Evolutionary conservation across 2,329 filamentous ascomycete species (phyloP), one percentile per base, ranked within the genome.

Genomic region (Fusarium subglutinans): DNA sequence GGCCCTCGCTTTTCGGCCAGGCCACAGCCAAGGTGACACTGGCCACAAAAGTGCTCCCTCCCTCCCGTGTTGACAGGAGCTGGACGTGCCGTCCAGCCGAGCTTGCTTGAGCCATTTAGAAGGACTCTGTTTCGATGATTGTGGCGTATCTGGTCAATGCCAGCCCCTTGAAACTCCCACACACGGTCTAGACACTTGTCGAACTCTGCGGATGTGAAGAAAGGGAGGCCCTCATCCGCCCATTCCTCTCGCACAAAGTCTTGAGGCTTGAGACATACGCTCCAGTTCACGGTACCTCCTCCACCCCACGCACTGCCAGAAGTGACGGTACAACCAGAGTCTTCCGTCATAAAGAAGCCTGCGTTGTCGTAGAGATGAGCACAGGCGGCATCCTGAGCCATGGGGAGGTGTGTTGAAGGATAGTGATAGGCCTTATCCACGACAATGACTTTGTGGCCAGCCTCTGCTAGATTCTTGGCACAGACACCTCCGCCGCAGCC

Each of bases 271-370:
- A 91, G 83, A 57, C 84, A 85, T 14, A 89, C 89, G 77, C 87
- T 93, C 95, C 95, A 98, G 82, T 98, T 98, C 76, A 98, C 83
- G 0, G 94, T 94, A 11, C 95, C 95, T 63, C 95, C 95, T 47
- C 95, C 95, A 37, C 95, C 95, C 90, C 93, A 97, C 38, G 89
- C 89, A 63, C 90, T 89, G 4, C 93, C 95, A 0, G 92, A 89
- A 6, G 93, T 80, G 18, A 96, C 81, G 22, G 84, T 88, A 38
- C 92, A 84, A 11, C 88, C 87, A 17, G 85, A 84, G 77, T 93
- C 88, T 69, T 92, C 85, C 70, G 86, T 85, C 75, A 87, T 77
- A 10, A 88, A 76, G 24, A 89, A 81, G 13, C 92, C 93, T 28
- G 88, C 88, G 69, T 90, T 90, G 76, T 95, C 93, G 77, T 90